Evolutionary conservation across 257 asterid genomes (phyloP), one percentile per base, ranked within the genome.

Genomic region (Penstemon newberryi): DNA sequence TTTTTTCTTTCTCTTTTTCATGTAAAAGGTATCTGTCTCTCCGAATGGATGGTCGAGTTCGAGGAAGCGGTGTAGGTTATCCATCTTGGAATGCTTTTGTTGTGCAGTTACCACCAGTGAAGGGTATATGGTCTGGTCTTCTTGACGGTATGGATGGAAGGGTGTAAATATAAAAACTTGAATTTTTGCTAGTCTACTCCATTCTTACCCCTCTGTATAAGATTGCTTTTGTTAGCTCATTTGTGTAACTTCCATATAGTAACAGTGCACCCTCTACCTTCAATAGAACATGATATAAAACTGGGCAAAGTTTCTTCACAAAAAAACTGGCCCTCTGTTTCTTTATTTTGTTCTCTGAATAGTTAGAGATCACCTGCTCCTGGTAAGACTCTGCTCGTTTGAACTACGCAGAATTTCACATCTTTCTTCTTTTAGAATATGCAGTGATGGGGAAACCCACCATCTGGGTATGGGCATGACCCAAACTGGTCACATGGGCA

Each of bases 71-170:
- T 36, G 95, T 92, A 5, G 98, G 97, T 8, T 90, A 85, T 80
- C 98, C 97, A 66, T 89, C 97, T n/a, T 90, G 98, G 98, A 92
- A 92, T 63, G 96, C 98, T 10, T 90, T 92, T 18, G 93, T 88
- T 45, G 67, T 55, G 46, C 97, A 90, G 76, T 68, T 92, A n/a
- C 97, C 98, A 47, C 98, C 87, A 1, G 81, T 92, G 4, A 88
- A 90, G 75, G 98, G 97, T 36, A 65, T 93, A 7, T 93, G 98
- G 98, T 78, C 91, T 12, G 98, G 98, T 60, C 86, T 93, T 75
- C 92, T 93, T 43, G 97, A 93, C 40, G 98, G 98, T 79, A 83
- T 93, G 90, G 98, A 93, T 79, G 97, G 97, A 80, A 86, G 98
- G 79, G 97, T 92, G 81, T 72, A 60, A 75, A 84, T 63, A 45